Evolutionary conservation across 352 stramenopile species (phyloP), one percentile per base, ranked within the genome.

Genomic region (Globisporangium echinulatum): DNA sequence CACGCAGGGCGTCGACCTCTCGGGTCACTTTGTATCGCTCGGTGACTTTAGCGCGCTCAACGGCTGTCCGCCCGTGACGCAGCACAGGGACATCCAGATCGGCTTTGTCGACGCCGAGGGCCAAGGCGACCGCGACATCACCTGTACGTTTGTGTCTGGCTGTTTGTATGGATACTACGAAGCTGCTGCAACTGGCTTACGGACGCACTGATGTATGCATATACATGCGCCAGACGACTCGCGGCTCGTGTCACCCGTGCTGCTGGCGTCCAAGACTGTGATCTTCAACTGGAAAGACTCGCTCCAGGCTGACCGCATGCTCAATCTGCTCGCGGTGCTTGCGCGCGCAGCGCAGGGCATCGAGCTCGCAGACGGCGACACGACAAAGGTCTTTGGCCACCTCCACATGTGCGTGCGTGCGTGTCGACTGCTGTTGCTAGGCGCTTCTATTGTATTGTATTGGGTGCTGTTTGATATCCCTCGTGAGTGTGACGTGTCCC

Each of bases 241-340:
- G 57, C 66, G 83, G 52, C 70, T 94, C 25, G 83, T 94, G 59
- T 93, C 85, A 33, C 85, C 85, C 2, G 82, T 94, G 46, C 67
- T 94, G 53, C 64, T 94, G n/a, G 65, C 85, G 19, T 94, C 85
- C 25, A 94, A 94, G 56, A 83, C 84, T 0, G 85, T 94, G 43
- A 68, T 94, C n/a, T 94, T 94, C 62, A 94, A 94, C 67, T 94
- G 85, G 85, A 94, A 94, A 62, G 85, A 95, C 63, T 91, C 82
- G 71, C 60, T 95, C 1, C 83, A 95, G 51, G 78, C 82, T 1
- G 85, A 95, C 36, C 82, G 85, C 17, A 95, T 95, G 61, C 69
- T 95, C 19, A 95, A 95, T 38, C 38, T 95, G 40, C 66, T 95
- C 39, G 85, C 83, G 0, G 85, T 95, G 3, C 62, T 95, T 4